These are phyloP conservation scores for Capsicum chinense DNA, from an alignment of 257 asterid species.

Conservation along the genomic window DNA sequence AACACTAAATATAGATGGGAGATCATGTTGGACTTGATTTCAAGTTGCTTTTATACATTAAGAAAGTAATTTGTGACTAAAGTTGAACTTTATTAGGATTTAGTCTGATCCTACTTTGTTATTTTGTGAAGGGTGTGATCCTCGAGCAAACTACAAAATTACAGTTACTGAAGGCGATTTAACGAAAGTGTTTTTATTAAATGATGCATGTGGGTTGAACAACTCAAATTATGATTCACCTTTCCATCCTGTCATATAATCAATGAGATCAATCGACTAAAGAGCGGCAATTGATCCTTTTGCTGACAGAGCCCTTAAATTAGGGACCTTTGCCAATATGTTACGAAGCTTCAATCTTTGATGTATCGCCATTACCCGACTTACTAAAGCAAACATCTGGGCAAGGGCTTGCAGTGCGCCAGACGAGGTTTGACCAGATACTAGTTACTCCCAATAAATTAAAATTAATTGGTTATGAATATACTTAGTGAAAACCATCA, in stretches of 20 bases:
- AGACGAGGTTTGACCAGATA: neutral
- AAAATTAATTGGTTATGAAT: neutral
- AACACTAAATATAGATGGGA: neutral
- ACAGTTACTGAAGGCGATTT: neutral
- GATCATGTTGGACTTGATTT: neutral
- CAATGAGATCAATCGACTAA: neutral
- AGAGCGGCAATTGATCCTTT: neutral
- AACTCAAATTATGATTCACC: neutral
- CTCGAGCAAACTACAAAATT: neutral
- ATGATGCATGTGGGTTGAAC: neutral
- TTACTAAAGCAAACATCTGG: neutral
- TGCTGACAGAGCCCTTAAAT: neutral
- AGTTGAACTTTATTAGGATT: neutral
- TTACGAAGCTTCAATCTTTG: neutral
- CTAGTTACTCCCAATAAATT: neutral
- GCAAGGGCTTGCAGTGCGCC: neutral
- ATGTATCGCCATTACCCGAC: rapidly evolving
- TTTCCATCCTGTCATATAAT: neutral
- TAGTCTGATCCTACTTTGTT: no score
- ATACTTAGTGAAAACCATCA: neutral
- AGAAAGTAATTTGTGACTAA: neutral
- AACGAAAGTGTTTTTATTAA: neutral
- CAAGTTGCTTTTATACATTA: neutral
- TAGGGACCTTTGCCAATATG: neutral
- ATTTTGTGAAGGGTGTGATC: neutral